Base-by-base conservation (phyloP, 2,329 filamentous ascomycete species). In the Diaporthe vexans region DNA sequence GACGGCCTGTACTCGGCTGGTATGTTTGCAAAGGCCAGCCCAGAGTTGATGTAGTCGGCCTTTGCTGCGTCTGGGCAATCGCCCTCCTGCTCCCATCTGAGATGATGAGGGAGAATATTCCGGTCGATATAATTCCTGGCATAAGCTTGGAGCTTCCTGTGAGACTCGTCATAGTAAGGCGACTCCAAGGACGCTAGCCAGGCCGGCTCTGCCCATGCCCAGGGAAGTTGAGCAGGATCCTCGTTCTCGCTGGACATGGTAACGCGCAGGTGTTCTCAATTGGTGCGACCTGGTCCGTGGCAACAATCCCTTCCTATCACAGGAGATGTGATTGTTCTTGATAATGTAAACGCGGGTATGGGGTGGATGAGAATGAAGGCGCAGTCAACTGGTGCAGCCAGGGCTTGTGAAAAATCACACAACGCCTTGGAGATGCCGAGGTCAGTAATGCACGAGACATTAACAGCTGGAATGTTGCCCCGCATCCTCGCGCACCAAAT, bases 141-240 rank as follows among this genome's bases (percentile, higher is more conserved):
- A n/a, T 85, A 86, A 57, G 88, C 85, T 72, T 90, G 89, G 2
- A 93, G 84, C 54, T 81, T 84, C 56, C 87, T 86, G 79, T 93
- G 91, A 0, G 88, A 88, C 9, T 87, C 85, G 52, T 86, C 91
- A 84, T 93, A 93, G 82, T 92, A 92, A 2, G 91, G 90, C 13
- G 79, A 80, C 35, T 73, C 76, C 10, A 79, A 70, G 5, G 78
- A 76, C 24, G 68, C 19, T 19, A 76, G 73, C 79, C 79, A 80
- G 4, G 78, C 75, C 2, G 79, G 79, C 58, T 80, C 79, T 8
- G 77, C 75, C 78, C 79, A 80, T 8, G 77, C 75, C 78, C 79
- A 80, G 10, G 79, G 79, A 4, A 76, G 48, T 11, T 19, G 10
- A 33, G 29, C 19, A 29, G 29, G n/a, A 13, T 67, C 46, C 21